Percentiles rank a stretch among this genome's conserved stretches.
Evolutionary conservation across 345 rosid genomes (phyloP).

Genomic region (Hevea brasiliensis): DNA sequence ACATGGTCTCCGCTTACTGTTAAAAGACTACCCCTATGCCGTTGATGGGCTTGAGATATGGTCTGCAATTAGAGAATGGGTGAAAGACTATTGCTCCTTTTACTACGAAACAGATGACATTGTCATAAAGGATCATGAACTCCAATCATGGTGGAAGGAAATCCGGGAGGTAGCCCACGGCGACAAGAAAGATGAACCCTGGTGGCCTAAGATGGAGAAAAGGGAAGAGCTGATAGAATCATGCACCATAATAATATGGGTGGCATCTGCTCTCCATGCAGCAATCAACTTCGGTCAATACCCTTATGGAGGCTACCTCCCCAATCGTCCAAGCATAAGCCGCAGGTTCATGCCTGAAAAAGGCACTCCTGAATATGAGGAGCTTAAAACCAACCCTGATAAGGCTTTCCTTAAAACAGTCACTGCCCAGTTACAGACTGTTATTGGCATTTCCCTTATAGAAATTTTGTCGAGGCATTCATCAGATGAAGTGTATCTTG

Average conservation of each 20-base stretch:
- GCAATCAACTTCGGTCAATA: slow-evolving; percentile 49
- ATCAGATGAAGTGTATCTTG: slow-evolving; percentile 46
- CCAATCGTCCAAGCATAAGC: slow-evolving; percentile 44
- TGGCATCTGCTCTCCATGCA: slow-evolving; percentile 49
- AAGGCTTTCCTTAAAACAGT: slow-evolving; percentile 37
- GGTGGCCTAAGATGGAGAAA: slow-evolving; percentile 50
- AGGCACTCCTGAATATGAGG: slow-evolving; percentile 34
- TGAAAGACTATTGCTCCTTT: slow-evolving; percentile 36
- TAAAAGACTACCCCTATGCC: slow-evolving; percentile 46
- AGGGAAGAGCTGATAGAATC: slow-evolving; percentile 33
- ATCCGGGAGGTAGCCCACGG: slow-evolving; percentile 42
- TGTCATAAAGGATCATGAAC: slow-evolving; percentile 33
- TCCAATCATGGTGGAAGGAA: slow-evolving; percentile 54
- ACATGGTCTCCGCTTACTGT: slow-evolving; percentile 34
- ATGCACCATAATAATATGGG: slow-evolving; percentile 45
- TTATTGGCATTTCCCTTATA: slow-evolving; percentile 42
- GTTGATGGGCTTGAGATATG: slow-evolving; percentile 54
- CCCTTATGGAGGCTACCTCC: slow-evolving; percentile 48
- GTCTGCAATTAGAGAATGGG: slow-evolving; percentile 48
- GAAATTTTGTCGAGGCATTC: slow-evolving; percentile 50
- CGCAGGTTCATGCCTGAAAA: slow-evolving; percentile 41
- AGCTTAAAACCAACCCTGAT: slow-evolving; percentile 36
- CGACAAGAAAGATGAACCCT: slow-evolving; percentile 38
- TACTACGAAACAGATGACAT: slow-evolving; percentile 36
- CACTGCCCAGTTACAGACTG: slow-evolving; percentile 38